Conservation (phyloP, 2,329 filamentous ascomycete species). For the Curvularia eragrostidis region DNA sequence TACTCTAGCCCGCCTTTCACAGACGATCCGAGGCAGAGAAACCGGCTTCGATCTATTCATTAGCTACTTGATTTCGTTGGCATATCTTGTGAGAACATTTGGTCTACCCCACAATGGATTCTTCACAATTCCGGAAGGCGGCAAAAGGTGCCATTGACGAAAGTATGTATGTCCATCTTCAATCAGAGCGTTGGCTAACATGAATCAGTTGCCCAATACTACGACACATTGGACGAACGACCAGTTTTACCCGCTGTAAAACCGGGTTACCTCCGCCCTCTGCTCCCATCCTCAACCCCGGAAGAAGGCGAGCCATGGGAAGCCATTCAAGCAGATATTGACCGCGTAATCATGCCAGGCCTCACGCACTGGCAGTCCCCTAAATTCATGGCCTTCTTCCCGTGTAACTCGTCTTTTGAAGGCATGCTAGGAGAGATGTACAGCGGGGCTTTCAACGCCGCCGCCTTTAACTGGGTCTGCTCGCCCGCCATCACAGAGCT, state of each 20-base stretch:
- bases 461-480: constrained; percentile 97
- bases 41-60: not conserved
- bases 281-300: constrained; percentile 73
- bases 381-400: constrained; percentile 96
- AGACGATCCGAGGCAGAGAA: not conserved
- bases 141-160: constrained; percentile 82
- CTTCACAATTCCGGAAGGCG: constrained; percentile 76
- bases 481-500: constrained; percentile 90
- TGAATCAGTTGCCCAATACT: constrained; percentile 78
- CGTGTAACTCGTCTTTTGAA: constrained; percentile 80
- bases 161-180: constrained; percentile 58
- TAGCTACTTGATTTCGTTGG: not conserved
- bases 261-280: constrained; percentile 83
- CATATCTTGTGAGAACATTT: not conserved
- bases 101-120: constrained; percentile 64
- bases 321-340: constrained; percentile 82
- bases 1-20: not conserved
- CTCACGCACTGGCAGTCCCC: constrained; percentile 92
- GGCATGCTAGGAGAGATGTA: constrained; percentile 92
- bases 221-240: constrained; percentile 72
- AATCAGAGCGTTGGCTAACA: not conserved
- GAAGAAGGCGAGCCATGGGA: constrained; percentile 75
- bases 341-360: constrained; percentile 85
- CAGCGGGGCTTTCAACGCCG: constrained; percentile 83
- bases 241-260: constrained; percentile 78